Evolutionary conservation across 257 asterid species (phyloP).

Genomic region (Solanum etuberosum): DNA sequence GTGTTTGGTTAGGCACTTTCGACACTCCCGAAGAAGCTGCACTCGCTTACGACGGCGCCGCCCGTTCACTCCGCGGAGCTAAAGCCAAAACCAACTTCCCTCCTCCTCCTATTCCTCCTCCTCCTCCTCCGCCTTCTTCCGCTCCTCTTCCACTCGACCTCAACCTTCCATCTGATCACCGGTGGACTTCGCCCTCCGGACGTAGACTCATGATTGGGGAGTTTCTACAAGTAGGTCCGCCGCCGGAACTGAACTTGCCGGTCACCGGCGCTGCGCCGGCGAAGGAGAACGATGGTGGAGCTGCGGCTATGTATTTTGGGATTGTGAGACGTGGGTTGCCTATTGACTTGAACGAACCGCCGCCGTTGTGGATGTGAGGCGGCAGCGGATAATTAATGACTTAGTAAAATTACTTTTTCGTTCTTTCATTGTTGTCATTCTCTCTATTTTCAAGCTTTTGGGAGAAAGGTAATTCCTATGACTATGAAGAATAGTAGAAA

Average conservation of each 20-base stretch:
- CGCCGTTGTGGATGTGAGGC: slow-evolving; percentile 68
- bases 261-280: slow-evolving; percentile 17
- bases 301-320: slow-evolving; percentile 43
- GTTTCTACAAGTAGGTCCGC: slow-evolving; percentile 39
- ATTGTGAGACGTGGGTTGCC: slow-evolving; percentile 75
- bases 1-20: slow-evolving; percentile 95
- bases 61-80: slow-evolving; percentile 86
- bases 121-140: slow-evolving; percentile 11
- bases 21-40: slow-evolving; percentile 98
- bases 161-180: slow-evolving; percentile 62
- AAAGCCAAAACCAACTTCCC: slow-evolving; percentile 94
- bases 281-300: slow-evolving; percentile 20
- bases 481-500: background rate
- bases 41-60: slow-evolving; percentile 94
- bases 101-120: slow-evolving; percentile 15
- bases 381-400: background rate
- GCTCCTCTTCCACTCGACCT: slow-evolving; percentile 42
- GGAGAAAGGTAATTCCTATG: background rate
- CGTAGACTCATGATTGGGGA: slow-evolving; percentile 35
- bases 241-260: background rate
- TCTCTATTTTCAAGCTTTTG: background rate
- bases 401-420: background rate
- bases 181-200: slow-evolving; percentile 44
- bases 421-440: background rate
- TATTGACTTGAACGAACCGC: slow-evolving; percentile 89